Evolutionary conservation across 192 early-diverging fungal genomes (phyloP), one percentile per base, ranked within the genome.

Genomic region (Thamnidium elegans): DNA sequence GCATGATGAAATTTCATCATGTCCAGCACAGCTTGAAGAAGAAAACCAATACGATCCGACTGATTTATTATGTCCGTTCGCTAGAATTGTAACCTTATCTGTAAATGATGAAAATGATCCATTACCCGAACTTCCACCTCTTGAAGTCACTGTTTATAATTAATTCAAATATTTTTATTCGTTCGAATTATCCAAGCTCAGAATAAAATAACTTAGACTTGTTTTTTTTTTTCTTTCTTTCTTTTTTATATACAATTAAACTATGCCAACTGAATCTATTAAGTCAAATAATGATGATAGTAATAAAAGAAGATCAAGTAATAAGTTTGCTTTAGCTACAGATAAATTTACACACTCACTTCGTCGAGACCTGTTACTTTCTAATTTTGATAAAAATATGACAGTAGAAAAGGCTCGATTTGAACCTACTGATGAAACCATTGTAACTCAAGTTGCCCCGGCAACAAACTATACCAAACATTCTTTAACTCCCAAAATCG

Each of bases 41-140:
- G 30, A 60, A 0, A 39, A 26, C 31, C 32, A 23, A 1, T 75
- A 69, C 50, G 72, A 74, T 46, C 72, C 77, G 3, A 34, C 62
- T 11, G 77, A 78, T 66, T 30, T 78, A 6, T 45, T 78, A 17
- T 78, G 77, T 59, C 73, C 74, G 4, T 76, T 75, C 54, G 62
- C 66, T 7, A 44, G 52, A 31, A 30, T 70, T 20, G 68, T 70
- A 8, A 54, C 63, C 14, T 36, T 64, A 9, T 17, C 63, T 31
- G 51, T 64, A n/a, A 46, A 21, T 13, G 34, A 50, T 64, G 63
- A 46, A 42, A 36, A 64, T 34, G 51, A 64, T 32, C 50, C 34
- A 50, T 31, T 64, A 44, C 63, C 63, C 20, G 50, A 53, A 36
- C 50, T 64, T 43, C 63, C 50, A 31, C 53, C 42, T 42, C 50